These are phyloP conservation scores for Globisporangium middletonii DNA, from an alignment of 352 stramenopile genomes.

Conservation along the genomic window DNA sequence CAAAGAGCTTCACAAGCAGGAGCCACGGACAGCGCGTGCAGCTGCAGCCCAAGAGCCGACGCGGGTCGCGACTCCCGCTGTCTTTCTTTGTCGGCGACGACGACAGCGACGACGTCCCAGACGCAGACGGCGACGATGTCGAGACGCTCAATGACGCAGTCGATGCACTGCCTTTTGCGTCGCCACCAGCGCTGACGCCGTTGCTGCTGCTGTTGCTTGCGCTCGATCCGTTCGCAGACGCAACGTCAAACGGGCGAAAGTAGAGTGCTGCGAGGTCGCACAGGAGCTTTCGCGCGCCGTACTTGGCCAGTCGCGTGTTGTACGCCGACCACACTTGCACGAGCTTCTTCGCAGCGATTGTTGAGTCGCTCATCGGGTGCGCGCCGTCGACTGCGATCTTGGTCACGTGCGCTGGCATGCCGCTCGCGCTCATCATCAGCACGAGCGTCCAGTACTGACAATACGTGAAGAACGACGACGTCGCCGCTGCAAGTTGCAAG, in stretches of 20 bases:
- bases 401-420: conserved; percentile 52
- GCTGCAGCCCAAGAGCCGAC: conserved; percentile 58
- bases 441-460: conserved; percentile 74
- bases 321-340: conserved; percentile 57
- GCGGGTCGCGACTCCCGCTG: conserved; percentile 17
- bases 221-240: background rate
- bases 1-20: conserved; percentile 63
- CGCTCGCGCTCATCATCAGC: conserved; percentile 34
- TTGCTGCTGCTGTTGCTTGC: background rate
- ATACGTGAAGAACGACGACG: conserved; percentile 41
- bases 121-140: background rate
- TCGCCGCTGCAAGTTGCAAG: conserved; percentile 30
- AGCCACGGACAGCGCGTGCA: conserved; percentile 73
- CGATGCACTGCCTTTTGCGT: background rate
- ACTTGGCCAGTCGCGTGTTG: conserved; percentile 39
- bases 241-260: conserved; percentile 42
- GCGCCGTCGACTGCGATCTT: conserved; percentile 45
- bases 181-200: background rate
- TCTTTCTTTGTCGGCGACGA: conserved; percentile 18
- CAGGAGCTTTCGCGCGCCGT: conserved; percentile 45
- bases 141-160: background rate
- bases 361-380: conserved; percentile 17
- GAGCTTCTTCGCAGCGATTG: conserved; percentile 30
- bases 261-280: conserved; percentile 58
- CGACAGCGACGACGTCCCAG: conserved; percentile 2